Base-by-base conservation (phyloP, 371 early-diverging fungal species). In the Apophysomyces trapeziformis region DNA sequence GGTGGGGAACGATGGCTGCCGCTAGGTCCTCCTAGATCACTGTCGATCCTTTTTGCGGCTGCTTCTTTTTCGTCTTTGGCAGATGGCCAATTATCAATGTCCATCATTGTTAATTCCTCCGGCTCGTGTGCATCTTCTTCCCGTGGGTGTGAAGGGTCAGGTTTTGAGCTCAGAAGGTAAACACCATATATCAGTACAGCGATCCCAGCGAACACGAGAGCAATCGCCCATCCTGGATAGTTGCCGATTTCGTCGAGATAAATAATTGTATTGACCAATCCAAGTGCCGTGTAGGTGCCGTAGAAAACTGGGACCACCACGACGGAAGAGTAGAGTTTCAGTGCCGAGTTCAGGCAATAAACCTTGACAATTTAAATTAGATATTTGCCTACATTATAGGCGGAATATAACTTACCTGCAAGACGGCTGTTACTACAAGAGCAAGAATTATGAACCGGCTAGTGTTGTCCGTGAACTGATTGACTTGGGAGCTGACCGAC, bases 291-390 rank as follows among this genome's bases (percentile, higher is more conserved):
- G 63, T 89, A 90, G 18, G 85, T 85, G 43, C 89, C 88, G 65
- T 87, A 89, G 62, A 90, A 90, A 0, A 87, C 84, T n/a, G 91
- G 91, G 0, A 89, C 89, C 2, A 89, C 89, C 21, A 89, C 80
- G 0, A 90, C 91, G 5, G 89, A 85, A 37, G 86, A 78, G 37
- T 86, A 87, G 9, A 88, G 63, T 63, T 88, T 89, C 1, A 90
- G 69, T 9, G 85, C 91, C 11, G 85, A 84, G 70, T 89, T 90
- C 32, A 90, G 70, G 60, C 91, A 90, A 65, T 87, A 89, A 37
- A 90, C 85, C 85, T 87, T 70, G 11, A 45, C 14, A 36, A 60
- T 0, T 13, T 13, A 37, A 39, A 41, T 26, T 0, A 26, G 32
- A 26, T 26, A 2, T 26, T 26, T 26, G 32, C 32, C 32, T 26